Base-by-base conservation (phyloP, 73 alveolate genomes). In the Paramecium bursaria region DNA sequence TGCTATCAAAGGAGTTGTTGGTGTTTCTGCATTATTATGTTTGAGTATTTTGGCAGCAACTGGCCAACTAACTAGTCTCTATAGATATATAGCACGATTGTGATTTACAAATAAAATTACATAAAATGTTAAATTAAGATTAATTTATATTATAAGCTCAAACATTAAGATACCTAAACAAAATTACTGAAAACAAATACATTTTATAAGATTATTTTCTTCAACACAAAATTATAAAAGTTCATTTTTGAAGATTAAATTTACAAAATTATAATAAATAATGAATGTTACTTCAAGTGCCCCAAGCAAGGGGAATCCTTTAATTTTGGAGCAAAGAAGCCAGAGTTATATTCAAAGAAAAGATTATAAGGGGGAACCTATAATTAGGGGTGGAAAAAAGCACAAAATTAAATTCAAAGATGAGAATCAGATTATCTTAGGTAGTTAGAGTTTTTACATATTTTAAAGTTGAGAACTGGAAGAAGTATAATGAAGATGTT, bases 401-500 rank as follows among this genome's bases (percentile, higher is more conserved):
- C 55, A 67, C 44, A 44, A 47, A 39, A 67, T 67, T 35, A 25
- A 31, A 42, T 67, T 67, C 35, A 67, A 14, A 42, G 60, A 67
- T 2, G 44, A 67, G 23, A 67, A 67, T 17, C 60, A 67, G 2
- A 42, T 67, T 0, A 39, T 35, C 27, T 21, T 67, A 39, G 82
- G 82, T 67, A 67, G n/a, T n/a, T n/a, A 39, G 46, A 67, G 30
- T 15, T 67, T n/a, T 30, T 19, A 31, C 44, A 33, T 25, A 31
- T 21, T 67, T 42, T 23, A 27, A 39, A 67, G 82, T 67, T 7
- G 82, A 67, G 33, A 67, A 67, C 44, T 67, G 82, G 82, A 67
- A 67, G 50, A 15, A 67, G 44, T 67, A 67, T 57, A 67, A 67
- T 14, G 27, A 19, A 21, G 82, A 67, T 67, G 33, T 67, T 35